These are phyloP conservation scores for Agapanthus africanus DNA, from an alignment of 106 monocot genomes.

Conservation along the genomic window DNA sequence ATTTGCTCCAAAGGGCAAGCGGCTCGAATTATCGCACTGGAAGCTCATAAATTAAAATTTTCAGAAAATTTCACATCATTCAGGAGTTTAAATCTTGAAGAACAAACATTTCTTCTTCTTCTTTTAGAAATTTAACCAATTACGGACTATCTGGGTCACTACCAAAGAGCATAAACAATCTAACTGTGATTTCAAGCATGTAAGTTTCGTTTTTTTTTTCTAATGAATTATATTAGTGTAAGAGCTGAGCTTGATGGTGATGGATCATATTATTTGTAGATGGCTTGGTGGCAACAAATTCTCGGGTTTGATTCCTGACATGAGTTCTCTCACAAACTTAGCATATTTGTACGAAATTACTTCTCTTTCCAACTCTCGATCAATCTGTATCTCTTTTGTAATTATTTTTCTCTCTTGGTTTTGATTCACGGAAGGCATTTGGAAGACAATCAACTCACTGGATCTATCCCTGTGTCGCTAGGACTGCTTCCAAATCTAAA, in stretches of 20 bases:
- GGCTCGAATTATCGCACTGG: conserved; percentile 31
- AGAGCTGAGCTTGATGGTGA: no score
- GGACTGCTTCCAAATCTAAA: conserved; percentile 31
- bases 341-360: conserved; percentile 36
- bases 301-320: conserved; percentile 58
- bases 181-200: conserved; percentile 45
- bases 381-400: no score
- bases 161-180: conserved; percentile 24
- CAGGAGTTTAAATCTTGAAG: no score
- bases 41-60: no score
- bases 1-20: conserved; percentile 14
- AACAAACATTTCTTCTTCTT: neutral
- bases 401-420: neutral
- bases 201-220: conserved; percentile 10
- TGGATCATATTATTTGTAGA: conserved; percentile 16
- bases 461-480: conserved; percentile 33
- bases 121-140: conserved; percentile 38
- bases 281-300: conserved; percentile 56
- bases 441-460: conserved; percentile 44
- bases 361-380: no score
- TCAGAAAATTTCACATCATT: no score
- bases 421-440: conserved; percentile 31
- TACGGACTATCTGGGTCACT: conserved; percentile 41
- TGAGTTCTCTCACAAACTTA: conserved; percentile 39
- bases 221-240: neutral